Evolutionary conservation across 1,139 yeast species (phyloP), one percentile per base, ranked within the genome.

Genomic region (Scheffersomyces stambukii): DNA sequence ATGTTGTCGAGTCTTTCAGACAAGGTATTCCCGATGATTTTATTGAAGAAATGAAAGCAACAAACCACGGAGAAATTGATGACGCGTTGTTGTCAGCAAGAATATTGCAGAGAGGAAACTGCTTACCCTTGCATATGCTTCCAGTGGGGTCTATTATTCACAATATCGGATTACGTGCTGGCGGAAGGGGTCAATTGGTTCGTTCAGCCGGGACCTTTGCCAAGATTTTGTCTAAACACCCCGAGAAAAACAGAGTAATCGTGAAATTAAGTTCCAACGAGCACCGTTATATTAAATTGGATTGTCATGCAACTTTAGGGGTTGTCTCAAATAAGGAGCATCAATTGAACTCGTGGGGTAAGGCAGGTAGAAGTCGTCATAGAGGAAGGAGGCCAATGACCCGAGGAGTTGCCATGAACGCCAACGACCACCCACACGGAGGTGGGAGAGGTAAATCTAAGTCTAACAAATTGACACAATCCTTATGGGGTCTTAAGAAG

Each of bases 361-460:
- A 93, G 60, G 99, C 99, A 10, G 99, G 99, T 48, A 78, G 97
- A 60, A 70, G 81, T 31, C 81, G 99, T 57, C 82, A 88, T 70
- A 67, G 84, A 54, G 98, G 98, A 42, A 80, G 81, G 49, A 79
- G 98, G 59, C 98, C 99, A 19, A 76, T 82, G 31, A 96, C 88
- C 21, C 83, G 99, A 70, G 99, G 99, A 75, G 86, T 88, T 46
- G 98, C 98, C 30, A 86, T 86, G 96, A 91, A 91, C 63, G 93
- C 94, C 38, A 77, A 80, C 53, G 97, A 91, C 61, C 99, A 91
- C 68, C 99, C 99, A 44, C 93, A 88, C 52, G 99, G 99, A 72
- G 99, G 99, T 81, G 99, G 99, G 65, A 82, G 98, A 74, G 99
- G 99, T 75, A 93, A 91, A 60, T 84, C 95, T 36, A 91, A 93